Evolutionary conservation across 192 early-diverging fungal species (phyloP).

Genomic region (Funneliformis geosporum): DNA sequence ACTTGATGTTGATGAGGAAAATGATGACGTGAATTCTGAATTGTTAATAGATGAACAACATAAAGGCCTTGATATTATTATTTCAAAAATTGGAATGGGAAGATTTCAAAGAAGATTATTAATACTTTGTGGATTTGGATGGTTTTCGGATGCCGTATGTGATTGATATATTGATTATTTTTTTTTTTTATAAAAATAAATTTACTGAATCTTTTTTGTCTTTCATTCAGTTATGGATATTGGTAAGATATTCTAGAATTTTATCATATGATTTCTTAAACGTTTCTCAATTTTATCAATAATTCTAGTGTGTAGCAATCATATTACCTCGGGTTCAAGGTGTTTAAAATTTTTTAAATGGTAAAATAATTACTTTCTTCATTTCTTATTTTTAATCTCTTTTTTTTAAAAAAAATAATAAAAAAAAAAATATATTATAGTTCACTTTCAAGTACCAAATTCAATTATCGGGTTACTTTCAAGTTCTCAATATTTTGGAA

Average conservation of each 20-base stretch:
- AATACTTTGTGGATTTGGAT: constrained; percentile 77
- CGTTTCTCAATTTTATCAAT: background rate
- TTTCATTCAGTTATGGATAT: constrained; percentile 55
- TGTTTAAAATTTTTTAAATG: constrained; percentile 31
- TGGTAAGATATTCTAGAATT: constrained; percentile 38
- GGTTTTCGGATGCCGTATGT: constrained; percentile 86
- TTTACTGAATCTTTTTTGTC: background rate
- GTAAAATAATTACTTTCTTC: background rate
- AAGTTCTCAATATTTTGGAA: constrained; percentile 71
- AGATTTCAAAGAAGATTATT: constrained; percentile 63
- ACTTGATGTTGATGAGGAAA: no score
- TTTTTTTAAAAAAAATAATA: no score
- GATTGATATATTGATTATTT: constrained; percentile 21
- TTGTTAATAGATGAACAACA: no score
- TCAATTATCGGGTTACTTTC: constrained; percentile 66
- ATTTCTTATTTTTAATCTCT: no score
- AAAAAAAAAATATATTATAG: no score
- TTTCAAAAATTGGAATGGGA: constrained; percentile 69
- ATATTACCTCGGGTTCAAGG: constrained; percentile 76
- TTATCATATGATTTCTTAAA: background rate
- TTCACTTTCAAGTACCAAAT: constrained; percentile 68
- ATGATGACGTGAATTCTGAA: no score
- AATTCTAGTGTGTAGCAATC: constrained; percentile 60
- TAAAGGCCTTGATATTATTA: constrained; percentile 55
- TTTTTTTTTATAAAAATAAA: background rate